A percentile compares a stretch with the other conserved stretches of the same genome.
Conservation (phyloP, 257 asterid genomes). For the Solanum dulcamara region DNA sequence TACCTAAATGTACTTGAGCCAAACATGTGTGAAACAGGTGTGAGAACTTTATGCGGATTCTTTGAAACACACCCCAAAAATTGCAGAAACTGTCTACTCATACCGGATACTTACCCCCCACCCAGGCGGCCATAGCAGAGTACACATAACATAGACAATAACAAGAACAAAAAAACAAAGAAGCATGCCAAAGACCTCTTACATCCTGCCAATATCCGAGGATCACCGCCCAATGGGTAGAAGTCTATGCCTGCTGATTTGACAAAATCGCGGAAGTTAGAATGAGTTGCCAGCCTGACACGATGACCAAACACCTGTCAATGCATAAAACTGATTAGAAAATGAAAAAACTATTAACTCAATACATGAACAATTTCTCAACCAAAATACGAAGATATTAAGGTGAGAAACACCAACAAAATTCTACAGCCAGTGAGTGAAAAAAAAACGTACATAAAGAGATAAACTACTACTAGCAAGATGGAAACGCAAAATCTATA, state of each 20-base stretch:
- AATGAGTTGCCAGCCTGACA: constrained; percentile 92
- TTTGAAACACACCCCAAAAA: background rate
- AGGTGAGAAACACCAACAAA: background rate
- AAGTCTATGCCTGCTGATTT: constrained; percentile 84
- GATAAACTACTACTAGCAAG: background rate
- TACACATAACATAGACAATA: background rate
- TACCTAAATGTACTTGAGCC: background rate
- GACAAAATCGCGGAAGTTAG: constrained; percentile 73
- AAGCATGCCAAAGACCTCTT: constrained; percentile 47
- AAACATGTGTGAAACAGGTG: background rate
- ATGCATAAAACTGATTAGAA: constrained; percentile 8
- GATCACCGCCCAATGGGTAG: constrained; percentile 95
- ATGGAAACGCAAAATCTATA: background rate
- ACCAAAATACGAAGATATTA: background rate
- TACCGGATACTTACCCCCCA: background rate
- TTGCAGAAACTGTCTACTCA: background rate
- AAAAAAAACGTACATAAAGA: background rate
- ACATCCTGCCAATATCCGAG: constrained; percentile 98
- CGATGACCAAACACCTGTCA: constrained; percentile 80
- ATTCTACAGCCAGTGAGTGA: background rate
- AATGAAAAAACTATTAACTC: background rate
- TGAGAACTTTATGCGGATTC: background rate
- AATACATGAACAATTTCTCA: background rate
- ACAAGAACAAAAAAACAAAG: constrained; percentile 1
- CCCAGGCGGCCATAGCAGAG: background rate